Evolutionary conservation across 805 yeast genomes (phyloP).

Genomic region (Cyberlindnera amylophila): DNA sequence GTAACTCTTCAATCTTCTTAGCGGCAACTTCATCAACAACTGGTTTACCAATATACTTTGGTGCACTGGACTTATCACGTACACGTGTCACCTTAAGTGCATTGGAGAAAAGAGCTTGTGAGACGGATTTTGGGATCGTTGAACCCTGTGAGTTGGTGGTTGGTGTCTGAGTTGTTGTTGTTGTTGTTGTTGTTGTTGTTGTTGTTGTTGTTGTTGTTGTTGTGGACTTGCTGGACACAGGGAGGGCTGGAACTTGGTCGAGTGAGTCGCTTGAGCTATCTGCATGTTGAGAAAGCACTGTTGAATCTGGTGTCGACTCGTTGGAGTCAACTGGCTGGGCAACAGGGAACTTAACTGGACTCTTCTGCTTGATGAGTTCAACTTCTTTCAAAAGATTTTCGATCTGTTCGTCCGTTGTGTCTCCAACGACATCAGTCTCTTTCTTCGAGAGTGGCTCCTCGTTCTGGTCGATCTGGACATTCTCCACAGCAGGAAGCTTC

Average conservation of each 20-base stretch:
- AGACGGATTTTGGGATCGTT: slow-evolving; percentile 27
- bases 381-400: slow-evolving; percentile 27
- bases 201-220: background rate
- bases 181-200: background rate
- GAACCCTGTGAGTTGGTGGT: slow-evolving; percentile 3
- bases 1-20: slow-evolving; percentile 26
- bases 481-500: no score
- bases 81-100: slow-evolving; percentile 27
- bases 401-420: slow-evolving; percentile 26
- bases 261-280: slow-evolving; percentile 13
- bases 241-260: background rate
- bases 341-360: slow-evolving; percentile 15
- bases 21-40: slow-evolving; percentile 19
- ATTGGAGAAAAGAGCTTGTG: slow-evolving; percentile 25
- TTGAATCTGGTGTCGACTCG: slow-evolving; percentile 16
- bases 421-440: background rate
- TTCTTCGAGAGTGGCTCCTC: background rate
- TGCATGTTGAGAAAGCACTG: slow-evolving; percentile 9
- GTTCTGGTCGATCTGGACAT: no score
- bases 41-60: slow-evolving; percentile 25
- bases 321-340: slow-evolving; percentile 2
- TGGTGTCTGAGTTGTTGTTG: slow-evolving; percentile 4
- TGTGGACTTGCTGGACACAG: background rate
- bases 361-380: slow-evolving; percentile 20
- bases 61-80: slow-evolving; percentile 22